These are phyloP conservation scores for Tuber melanosporum DNA, from an alignment of 495 filamentous ascomycete species.

Conservation along the genomic window DNA sequence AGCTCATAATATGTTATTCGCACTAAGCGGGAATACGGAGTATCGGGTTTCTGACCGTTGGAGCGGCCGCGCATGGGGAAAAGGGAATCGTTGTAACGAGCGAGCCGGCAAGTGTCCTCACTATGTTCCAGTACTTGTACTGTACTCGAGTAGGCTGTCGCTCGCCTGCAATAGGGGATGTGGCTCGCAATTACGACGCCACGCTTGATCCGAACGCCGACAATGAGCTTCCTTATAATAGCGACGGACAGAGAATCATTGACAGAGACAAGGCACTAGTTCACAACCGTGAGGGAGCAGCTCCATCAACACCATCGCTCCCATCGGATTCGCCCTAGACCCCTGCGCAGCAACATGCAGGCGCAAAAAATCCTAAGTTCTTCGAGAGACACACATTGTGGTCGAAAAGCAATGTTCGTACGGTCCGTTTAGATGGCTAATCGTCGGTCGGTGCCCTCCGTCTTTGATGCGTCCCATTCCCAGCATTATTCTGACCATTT, in stretches of 20 bases:
- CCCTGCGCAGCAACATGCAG: not conserved
- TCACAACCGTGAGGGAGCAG: not conserved
- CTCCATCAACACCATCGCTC: not conserved
- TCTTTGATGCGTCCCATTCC: conserved; percentile 26
- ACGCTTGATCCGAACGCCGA: not conserved
- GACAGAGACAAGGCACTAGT: not conserved
- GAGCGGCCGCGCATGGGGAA: not conserved
- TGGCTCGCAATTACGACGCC: not conserved
- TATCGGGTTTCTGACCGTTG: conserved; percentile 1
- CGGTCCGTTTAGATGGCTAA: conserved; percentile 9
- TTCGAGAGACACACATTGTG: not conserved
- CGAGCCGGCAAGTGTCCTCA: not conserved
- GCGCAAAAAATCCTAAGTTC: not conserved
- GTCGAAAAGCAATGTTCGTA: not conserved
- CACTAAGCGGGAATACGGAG: not conserved
- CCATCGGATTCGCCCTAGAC: not conserved
- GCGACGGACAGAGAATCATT: not conserved
- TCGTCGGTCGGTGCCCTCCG: conserved; percentile 20
- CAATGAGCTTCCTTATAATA: not conserved
- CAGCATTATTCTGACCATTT: conserved; percentile 18
- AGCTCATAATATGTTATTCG: conserved; percentile 3
- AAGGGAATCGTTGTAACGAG: not conserved
- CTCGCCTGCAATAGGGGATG: not conserved
- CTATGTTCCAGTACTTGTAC: not conserved
- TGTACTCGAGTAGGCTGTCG: not conserved